These are phyloP conservation scores for Talaromyces proteolyticus DNA, from an alignment of 495 filamentous ascomycete genomes.

Conservation along the genomic window DNA sequence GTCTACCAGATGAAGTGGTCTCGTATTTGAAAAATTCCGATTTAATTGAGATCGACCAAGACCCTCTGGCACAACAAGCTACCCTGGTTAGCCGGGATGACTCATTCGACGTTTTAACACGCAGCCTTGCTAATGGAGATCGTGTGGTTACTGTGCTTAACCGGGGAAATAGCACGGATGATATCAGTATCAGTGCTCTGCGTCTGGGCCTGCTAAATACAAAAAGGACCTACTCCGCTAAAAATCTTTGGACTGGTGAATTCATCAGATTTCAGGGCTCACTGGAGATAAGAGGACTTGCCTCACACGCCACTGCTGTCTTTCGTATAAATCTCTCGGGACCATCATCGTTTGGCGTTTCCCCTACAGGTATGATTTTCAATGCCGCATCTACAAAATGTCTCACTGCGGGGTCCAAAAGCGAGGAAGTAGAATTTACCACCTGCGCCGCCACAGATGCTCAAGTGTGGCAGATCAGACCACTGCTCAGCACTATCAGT, in stretches of 20 bases:
- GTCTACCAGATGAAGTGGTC: conserved; percentile 22
- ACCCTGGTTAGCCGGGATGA: conserved; percentile 30
- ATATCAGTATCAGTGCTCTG: conserved; percentile 11
- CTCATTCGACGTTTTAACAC: conserved; percentile 24
- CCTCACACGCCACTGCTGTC: conserved; percentile 22
- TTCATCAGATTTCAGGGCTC: conserved; percentile 3
- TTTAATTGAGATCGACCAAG: conserved; percentile 34
- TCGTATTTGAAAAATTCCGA: conserved; percentile 26
- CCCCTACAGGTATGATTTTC: conserved; percentile 27
- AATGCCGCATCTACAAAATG: conserved; percentile 24
- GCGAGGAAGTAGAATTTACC: conserved; percentile 11
- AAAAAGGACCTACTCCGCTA: background rate
- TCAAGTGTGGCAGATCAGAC: conserved; percentile 22
- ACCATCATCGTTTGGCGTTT: conserved; percentile 9
- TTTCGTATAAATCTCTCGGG: conserved; percentile 15
- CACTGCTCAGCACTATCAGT: conserved; percentile 1
- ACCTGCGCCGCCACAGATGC: conserved; percentile 15
- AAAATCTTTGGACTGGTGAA: conserved; percentile 17
- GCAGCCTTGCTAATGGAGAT: conserved; percentile 23
- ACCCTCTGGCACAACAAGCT: conserved; percentile 31
- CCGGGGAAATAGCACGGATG: conserved; percentile 14
- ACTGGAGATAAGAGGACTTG: conserved; percentile 14
- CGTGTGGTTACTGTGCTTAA: conserved; percentile 27
- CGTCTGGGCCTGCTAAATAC: conserved; percentile 15
- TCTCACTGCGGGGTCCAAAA: conserved; percentile 16